Evolutionary conservation across 106 monocot genomes (phyloP).

Genomic region (Chionographis japonica): DNA sequence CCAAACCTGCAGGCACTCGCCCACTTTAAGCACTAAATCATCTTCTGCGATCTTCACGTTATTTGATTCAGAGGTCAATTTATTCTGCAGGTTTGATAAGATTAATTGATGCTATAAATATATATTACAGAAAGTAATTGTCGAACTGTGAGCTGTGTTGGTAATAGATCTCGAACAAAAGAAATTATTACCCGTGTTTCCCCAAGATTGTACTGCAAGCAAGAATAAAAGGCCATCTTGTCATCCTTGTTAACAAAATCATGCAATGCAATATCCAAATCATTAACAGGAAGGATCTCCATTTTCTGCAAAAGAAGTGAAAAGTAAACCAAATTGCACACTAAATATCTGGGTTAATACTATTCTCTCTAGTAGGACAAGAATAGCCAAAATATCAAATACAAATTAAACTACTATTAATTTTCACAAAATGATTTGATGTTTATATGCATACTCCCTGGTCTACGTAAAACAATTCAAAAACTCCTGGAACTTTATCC

Average conservation of each 20-base stretch:
- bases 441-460: no score
- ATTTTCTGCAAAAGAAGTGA: constrained; percentile 67
- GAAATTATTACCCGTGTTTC: constrained; percentile 61
- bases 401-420: no score
- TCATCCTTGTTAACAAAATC: constrained; percentile 99
- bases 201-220: constrained; percentile 87
- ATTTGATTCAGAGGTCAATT: constrained; percentile 70
- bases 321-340: background rate
- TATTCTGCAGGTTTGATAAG: constrained; percentile 46
- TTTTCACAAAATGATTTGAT: no score
- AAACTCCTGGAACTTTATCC: no score
- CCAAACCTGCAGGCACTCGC: constrained; percentile 84
- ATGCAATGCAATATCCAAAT: constrained; percentile 95
- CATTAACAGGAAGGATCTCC: constrained; percentile 99
- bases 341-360: background rate
- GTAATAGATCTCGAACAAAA: background rate
- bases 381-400: background rate
- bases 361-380: background rate
- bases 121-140: background rate
- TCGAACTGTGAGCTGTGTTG: background rate
- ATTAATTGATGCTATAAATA: background rate
- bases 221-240: constrained; percentile 89
- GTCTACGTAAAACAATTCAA: no score
- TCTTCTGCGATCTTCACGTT: constrained; percentile 66
- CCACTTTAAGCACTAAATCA: constrained; percentile 73